Conservation (phyloP, 2,329 filamentous ascomycete species). For the Xylariaceae sp. region DNA sequence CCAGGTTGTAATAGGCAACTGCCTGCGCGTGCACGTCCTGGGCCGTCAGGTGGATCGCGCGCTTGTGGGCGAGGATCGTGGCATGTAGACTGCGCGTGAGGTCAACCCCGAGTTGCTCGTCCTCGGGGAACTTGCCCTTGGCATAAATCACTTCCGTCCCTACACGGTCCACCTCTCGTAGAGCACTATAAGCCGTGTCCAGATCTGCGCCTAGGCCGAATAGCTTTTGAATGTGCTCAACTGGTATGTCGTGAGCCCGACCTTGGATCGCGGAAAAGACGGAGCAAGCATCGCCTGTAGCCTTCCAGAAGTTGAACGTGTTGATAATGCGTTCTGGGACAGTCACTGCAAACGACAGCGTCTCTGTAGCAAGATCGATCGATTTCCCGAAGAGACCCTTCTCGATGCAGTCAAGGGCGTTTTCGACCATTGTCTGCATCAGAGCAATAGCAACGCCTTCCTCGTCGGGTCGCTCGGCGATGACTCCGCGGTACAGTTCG, state of each 20-base stretch:
- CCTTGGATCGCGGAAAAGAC: slow-evolving; percentile 76
- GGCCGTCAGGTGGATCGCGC: slow-evolving; percentile 67
- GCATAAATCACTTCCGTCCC: slow-evolving; percentile 41
- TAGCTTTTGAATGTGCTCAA: slow-evolving; percentile 50
- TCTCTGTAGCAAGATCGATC: slow-evolving; percentile 61
- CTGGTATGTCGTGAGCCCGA: slow-evolving; percentile 58
- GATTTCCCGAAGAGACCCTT: slow-evolving; percentile 84
- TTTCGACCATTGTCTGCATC: slow-evolving; percentile 82
- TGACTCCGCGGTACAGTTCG: slow-evolving; percentile 66
- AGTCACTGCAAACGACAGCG: slow-evolving; percentile 60
- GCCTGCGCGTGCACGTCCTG: slow-evolving; percentile 82
- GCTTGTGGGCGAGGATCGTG: slow-evolving; percentile 80
- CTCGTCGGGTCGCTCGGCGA: slow-evolving; percentile 63
- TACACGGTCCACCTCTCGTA: slow-evolving; percentile 65
- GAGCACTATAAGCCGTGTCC: slow-evolving; percentile 50
- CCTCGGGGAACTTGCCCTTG: slow-evolving; percentile 40
- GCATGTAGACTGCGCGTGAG: slow-evolving; percentile 60
- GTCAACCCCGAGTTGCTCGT: slow-evolving; percentile 43
- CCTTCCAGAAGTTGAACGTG: slow-evolving; percentile 94
- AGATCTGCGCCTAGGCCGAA: slow-evolving; percentile 49
- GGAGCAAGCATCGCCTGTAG: slow-evolving; percentile 80
- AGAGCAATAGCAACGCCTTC: slow-evolving; percentile 84
- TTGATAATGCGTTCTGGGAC: slow-evolving; percentile 57
- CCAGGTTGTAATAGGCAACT: slow-evolving; percentile 95
- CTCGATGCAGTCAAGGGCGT: slow-evolving; percentile 68